Base-by-base conservation (phyloP, 768 basidiomycete species). In the Suillus clintonianus region DNA sequence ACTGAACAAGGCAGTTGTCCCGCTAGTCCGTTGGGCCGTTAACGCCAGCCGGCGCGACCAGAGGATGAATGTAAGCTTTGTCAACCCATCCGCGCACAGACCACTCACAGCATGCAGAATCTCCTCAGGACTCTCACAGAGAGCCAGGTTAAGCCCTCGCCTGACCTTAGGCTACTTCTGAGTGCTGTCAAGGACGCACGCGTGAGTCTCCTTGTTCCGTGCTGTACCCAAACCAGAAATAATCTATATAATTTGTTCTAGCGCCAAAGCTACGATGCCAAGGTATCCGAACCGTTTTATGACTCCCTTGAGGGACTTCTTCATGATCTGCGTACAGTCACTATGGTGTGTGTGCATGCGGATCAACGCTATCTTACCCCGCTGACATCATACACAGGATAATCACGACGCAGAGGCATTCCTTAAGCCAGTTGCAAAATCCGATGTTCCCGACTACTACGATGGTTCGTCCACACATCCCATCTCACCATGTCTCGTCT, bases 371-470 rank as follows among this genome's bases (percentile, higher is more conserved):
- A 74, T 74, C 67, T 60, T 56, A 66, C 63, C 51, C 63, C 66
- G 64, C 70, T 76, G 63, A 74, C 69, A 64, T 73, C 69, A 72
- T 59, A 62, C 64, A 61, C 65, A 90, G 88, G 87, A 90, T 77
- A 94, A 92, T 81, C 94, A 88, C 72, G 94, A 96, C 76, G 90
- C 96, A 10, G 91, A 93, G 70, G 90, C 95, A 10, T 99, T 99
- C 76, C 84, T 97, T 59, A 95, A 92, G 74, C 95, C 95, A 4
- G 97, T 99, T 3, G 87, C 91, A 8, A 95, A 86, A 80, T 79
- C 89, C 45, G 95, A 99, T 69, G 91, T 90, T 14, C 93, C 94
- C 47, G 95, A 98, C 77, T 99, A 99, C 72, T 90, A 94, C 77
- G 91, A 95, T 53, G 86, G 97, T 94, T 66, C 64, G 89, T 79